Evolutionary conservation across 176 grass and related monocot genomes (phyloP).

Genomic region (Phyllostachys edulis): DNA sequence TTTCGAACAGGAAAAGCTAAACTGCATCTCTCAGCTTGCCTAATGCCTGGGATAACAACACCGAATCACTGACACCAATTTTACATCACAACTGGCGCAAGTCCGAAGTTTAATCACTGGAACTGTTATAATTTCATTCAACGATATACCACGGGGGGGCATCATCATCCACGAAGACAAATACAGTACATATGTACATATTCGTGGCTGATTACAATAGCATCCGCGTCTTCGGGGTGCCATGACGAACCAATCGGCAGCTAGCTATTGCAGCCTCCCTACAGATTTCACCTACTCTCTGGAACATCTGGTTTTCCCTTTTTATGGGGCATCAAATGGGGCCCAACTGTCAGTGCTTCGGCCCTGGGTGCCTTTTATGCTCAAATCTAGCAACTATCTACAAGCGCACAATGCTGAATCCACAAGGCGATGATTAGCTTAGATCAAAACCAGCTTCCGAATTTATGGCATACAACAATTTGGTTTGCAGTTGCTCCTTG

Average conservation of each 20-base stretch:
- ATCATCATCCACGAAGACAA: neutral
- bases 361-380: constrained; percentile 31
- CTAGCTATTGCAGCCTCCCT: constrained; percentile 13
- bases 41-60: neutral
- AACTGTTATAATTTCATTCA: neutral
- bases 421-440: constrained; percentile 50
- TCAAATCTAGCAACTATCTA: constrained; percentile 47
- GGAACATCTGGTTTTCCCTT: neutral
- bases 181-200: constrained; percentile 39
- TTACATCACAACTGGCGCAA: neutral
- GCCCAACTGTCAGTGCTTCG: constrained; percentile 6
- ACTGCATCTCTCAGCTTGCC: no score
- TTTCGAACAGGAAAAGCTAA: neutral
- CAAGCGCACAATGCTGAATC: constrained; percentile 33
- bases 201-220: constrained; percentile 7
- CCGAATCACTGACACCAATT: neutral
- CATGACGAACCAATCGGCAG: constrained; percentile 6
- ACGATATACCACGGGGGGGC: neutral
- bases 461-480: constrained; percentile 92
- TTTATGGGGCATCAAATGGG: neutral
- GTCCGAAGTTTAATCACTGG: neutral
- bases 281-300: neutral
- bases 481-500: constrained; percentile 79
- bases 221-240: neutral
- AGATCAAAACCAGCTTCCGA: constrained; percentile 97